These are phyloP conservation scores for Linum lewisii DNA, from an alignment of 345 rosid genomes.

Conservation along the genomic window DNA sequence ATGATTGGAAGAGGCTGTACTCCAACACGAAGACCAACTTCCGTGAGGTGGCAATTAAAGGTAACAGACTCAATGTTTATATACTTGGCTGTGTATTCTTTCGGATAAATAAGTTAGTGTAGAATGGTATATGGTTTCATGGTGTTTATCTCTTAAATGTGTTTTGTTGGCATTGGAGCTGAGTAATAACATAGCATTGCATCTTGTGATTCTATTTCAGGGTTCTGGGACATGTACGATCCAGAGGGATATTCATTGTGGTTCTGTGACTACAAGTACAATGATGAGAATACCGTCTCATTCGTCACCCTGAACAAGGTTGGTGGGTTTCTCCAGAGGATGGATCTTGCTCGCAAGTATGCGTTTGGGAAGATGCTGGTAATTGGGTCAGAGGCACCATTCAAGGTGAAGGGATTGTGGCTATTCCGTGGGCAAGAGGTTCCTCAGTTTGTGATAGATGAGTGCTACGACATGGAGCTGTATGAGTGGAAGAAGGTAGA, in stretches of 20 bases:
- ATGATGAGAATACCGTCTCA: conserved; percentile 83
- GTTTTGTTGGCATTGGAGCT: too few relatives aligned
- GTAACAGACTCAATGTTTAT: too few relatives aligned
- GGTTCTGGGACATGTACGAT: conserved; percentile 99
- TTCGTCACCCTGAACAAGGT: conserved; percentile 90
- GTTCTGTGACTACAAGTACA: conserved; percentile 97
- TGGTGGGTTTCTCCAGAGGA: conserved; percentile 86
- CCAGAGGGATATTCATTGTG: conserved; percentile 94
- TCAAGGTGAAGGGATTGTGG: conserved; percentile 91
- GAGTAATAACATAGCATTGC: not conserved
- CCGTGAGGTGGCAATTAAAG: conserved; percentile 93
- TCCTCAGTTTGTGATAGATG: conserved; percentile 75
- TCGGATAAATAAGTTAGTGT: too few relatives aligned
- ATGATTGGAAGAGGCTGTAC: conserved; percentile 98
- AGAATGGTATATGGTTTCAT: too few relatives aligned
- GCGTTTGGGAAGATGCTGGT: conserved; percentile 93
- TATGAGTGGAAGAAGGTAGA: conserved; percentile 92
- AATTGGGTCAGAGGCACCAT: conserved; percentile 68
- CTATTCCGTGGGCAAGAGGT: conserved; percentile 87
- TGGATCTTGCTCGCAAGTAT: conserved; percentile 93
- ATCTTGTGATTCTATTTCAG: conserved; percentile 27
- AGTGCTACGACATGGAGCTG: conserved; percentile 96
- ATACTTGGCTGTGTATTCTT: too few relatives aligned
- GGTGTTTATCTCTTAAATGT: too few relatives aligned
- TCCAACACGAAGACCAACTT: conserved; percentile 92